Base-by-base conservation (phyloP, 1,139 yeast genomes). In the Debaryomyces sp. region DNA sequence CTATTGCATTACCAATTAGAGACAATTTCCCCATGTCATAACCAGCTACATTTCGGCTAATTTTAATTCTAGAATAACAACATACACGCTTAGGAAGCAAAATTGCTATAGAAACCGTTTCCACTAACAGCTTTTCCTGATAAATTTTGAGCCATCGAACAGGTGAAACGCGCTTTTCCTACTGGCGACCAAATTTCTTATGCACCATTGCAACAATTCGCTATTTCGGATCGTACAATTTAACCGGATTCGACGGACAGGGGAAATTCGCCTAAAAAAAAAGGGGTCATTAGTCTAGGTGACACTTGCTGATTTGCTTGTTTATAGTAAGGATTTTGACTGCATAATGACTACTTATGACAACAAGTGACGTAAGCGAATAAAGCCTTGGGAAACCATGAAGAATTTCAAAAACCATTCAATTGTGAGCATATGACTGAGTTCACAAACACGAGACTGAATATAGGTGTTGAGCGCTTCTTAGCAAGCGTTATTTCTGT, bases 81-180 rank as follows among this genome's bases (percentile, higher is more conserved):
- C 23, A 21, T 35, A 12, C 26, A 35, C 26, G 38, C 38, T 17
- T 17, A 10, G 10, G 4, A 22, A 12, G 26, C 38, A 17, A 9
- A 12, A 35, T 35, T 35, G 9, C 38, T 15, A 35, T 22, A 22
- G 38, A 21, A 35, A 35, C 38, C 7, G 27, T n/a, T 1, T 6
- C 12, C 18, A n/a, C 15, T 27, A 8, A 7, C 33, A 4, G 22
- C 17, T 2, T 13, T 21, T 15, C n/a, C 30, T 18, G 5, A 22
- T 10, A 12, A 30, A 41, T 41, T 41, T 41, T 41, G 43, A 41
- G 43, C 43, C 43, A 26, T 30, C 41, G 21, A 35, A 35, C 1
- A 21, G 10, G 10, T 32, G 18, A 21, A 30, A 30, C 43, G 43
- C 43, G 43, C 6, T 30, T 27, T 30, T 30, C 9, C 9, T n/a